Evolutionary conservation across 2,329 filamentous ascomycete genomes (phyloP).

Genomic region (Colletotrichum chrysophilum): DNA sequence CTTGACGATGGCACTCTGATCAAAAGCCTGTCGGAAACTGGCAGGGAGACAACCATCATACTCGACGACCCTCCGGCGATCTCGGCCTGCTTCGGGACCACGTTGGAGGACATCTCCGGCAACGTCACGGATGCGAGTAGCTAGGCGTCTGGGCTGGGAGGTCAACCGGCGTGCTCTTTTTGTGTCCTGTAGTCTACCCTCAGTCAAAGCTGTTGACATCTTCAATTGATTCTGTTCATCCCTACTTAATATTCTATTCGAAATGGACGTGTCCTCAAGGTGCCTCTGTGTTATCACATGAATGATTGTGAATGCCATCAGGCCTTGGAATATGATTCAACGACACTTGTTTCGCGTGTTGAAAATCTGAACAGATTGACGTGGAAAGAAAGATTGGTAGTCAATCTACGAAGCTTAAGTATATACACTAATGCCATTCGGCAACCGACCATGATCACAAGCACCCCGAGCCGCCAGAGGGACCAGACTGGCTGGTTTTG

Average conservation of each 20-base stretch:
- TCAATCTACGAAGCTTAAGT: not conserved
- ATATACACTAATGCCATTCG: not conserved
- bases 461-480: not conserved
- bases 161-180: not conserved
- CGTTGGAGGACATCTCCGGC: not conserved
- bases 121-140: not conserved
- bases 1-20: constrained; percentile 30
- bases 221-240: not conserved
- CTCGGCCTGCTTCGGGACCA: not conserved
- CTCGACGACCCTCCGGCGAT: not conserved
- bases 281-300: not conserved
- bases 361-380: not conserved
- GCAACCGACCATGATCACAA: not conserved
- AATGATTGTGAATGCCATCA: not conserved
- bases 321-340: not conserved
- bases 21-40: not conserved
- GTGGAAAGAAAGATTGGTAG: not conserved
- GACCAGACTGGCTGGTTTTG: not conserved
- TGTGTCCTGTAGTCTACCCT: not conserved
- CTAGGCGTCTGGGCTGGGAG: not conserved
- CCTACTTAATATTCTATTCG: not conserved
- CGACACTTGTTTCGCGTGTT: not conserved
- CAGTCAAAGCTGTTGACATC: not conserved
- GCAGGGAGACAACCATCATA: not conserved
- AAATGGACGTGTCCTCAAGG: not conserved